Conservation (phyloP, 1,139 yeast genomes). For the Keqinozyma sinolaborantium region DNA sequence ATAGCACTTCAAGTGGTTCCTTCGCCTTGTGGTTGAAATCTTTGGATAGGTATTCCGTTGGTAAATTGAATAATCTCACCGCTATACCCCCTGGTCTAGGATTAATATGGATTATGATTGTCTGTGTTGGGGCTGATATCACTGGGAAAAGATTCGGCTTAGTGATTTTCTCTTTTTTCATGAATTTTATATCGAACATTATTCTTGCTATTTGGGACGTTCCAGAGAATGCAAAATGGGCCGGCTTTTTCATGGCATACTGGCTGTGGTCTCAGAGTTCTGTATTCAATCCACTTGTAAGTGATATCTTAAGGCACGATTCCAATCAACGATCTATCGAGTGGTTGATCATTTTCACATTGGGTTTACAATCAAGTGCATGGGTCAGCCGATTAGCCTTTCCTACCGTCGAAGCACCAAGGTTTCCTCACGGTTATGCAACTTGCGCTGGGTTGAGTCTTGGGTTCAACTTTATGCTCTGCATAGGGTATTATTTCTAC, state of each 20-base stretch:
- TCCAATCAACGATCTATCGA: constrained; percentile 22
- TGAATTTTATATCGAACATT: constrained; percentile 28
- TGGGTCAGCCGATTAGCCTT: constrained; percentile 20
- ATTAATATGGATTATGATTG: constrained; percentile 40
- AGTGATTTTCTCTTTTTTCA: constrained; percentile 20
- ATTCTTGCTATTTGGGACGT: constrained; percentile 39
- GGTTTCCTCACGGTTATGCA: constrained; percentile 46
- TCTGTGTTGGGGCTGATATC: constrained; percentile 28
- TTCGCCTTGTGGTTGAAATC: constrained; percentile 48
- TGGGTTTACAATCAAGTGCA: constrained; percentile 25
- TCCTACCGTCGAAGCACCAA: constrained; percentile 51
- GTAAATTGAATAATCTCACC: constrained; percentile 35
- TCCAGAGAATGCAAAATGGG: constrained; percentile 34
- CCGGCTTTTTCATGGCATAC: constrained; percentile 21
- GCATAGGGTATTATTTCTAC: constrained; percentile 42
- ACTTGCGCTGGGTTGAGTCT: constrained; percentile 18
- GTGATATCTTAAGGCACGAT: constrained; percentile 20
- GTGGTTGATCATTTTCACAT: constrained; percentile 21
- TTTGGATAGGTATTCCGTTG: constrained; percentile 31
- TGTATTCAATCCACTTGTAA: constrained; percentile 19
- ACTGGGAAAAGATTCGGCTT: constrained; percentile 23
- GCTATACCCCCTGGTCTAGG: constrained; percentile 53
- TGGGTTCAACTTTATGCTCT: constrained; percentile 9
- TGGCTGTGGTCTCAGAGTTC: constrained; percentile 21
- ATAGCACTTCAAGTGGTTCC: constrained; percentile 44